A percentile compares a stretch with the other conserved stretches of the same genome.
Evolutionary conservation across 2,329 filamentous ascomycete genomes (phyloP).

Genomic region (Xylaria digitata): DNA sequence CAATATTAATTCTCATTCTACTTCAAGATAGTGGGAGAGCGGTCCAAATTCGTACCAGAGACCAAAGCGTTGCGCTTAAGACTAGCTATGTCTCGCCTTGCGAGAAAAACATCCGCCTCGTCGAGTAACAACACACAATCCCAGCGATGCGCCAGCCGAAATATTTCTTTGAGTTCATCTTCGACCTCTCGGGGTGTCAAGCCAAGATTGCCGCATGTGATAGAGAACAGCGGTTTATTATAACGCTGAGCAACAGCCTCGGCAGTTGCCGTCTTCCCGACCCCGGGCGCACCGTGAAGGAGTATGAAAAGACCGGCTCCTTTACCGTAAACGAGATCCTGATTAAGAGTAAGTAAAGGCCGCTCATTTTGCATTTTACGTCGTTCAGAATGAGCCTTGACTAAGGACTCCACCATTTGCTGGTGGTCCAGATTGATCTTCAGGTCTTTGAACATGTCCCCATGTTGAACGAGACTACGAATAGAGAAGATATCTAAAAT

Average conservation of each 20-base stretch:
- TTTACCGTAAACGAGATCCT: slow-evolving; percentile 20
- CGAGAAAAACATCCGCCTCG: neutral
- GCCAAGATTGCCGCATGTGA: slow-evolving; percentile 21
- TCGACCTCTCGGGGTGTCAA: neutral
- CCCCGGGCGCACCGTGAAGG: slow-evolving; percentile 21
- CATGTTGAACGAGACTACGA: neutral
- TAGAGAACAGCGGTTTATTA: slow-evolving; percentile 9
- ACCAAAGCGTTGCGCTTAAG: no score
- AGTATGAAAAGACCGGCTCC: slow-evolving; percentile 19
- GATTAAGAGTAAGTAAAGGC: neutral
- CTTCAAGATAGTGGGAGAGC: no score
- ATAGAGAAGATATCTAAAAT: slow-evolving; percentile 2
- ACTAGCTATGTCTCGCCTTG: no score
- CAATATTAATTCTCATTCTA: no score
- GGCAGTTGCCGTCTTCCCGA: slow-evolving; percentile 23
- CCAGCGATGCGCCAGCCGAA: slow-evolving; percentile 14
- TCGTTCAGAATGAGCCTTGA: slow-evolving; percentile 8
- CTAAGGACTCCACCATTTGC: slow-evolving; percentile 3
- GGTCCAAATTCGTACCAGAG: no score
- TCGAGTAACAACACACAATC: slow-evolving; percentile 20
- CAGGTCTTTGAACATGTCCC: slow-evolving; percentile 8
- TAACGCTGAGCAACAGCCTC: slow-evolving; percentile 12
- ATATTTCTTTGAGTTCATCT: neutral
- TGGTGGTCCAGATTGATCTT: neutral
- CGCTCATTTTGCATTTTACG: neutral